Evolutionary conservation across 192 early-diverging fungal species (phyloP).

Genomic region (Spizellomyces sp.): DNA sequence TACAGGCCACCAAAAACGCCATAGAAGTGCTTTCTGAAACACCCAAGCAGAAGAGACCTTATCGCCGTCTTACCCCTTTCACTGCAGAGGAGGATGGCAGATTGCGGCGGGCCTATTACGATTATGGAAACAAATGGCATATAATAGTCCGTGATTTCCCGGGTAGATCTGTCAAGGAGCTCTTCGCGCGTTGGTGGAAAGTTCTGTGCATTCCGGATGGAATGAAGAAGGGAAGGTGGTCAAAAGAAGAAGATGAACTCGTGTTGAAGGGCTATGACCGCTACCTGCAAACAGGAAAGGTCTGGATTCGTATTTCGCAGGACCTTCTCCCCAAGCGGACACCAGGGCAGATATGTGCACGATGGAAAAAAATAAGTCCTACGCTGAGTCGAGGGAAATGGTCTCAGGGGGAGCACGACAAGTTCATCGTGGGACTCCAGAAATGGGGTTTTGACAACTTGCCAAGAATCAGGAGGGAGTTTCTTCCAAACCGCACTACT

Average conservation of each 20-base stretch:
- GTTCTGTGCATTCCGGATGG: background rate
- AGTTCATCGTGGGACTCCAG: no score
- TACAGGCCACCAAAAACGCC: no score
- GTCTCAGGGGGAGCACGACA: no score
- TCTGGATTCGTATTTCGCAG: background rate
- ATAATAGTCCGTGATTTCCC: background rate
- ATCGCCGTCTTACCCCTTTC: background rate
- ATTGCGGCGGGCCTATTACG: background rate
- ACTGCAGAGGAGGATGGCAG: background rate
- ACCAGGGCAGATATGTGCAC: background rate
- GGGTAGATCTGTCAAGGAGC: background rate
- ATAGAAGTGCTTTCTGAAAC: no score
- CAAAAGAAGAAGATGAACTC: background rate
- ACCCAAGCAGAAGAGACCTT: background rate
- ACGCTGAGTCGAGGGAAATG: no score
- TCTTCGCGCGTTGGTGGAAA: background rate
- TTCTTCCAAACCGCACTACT: no score
- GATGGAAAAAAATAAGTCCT: no score
- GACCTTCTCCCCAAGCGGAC: background rate
- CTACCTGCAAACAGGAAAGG: background rate
- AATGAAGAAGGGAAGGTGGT: background rate
- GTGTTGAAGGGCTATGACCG: background rate
- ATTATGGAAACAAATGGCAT: background rate
- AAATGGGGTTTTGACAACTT: no score
- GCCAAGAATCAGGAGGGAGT: no score